Percentiles rank a stretch among this genome's conserved stretches.
phyloP scores from a whole-genome alignment of 2,329 filamentous ascomycete genomes.

The Colletotrichum viniferum region DNA sequence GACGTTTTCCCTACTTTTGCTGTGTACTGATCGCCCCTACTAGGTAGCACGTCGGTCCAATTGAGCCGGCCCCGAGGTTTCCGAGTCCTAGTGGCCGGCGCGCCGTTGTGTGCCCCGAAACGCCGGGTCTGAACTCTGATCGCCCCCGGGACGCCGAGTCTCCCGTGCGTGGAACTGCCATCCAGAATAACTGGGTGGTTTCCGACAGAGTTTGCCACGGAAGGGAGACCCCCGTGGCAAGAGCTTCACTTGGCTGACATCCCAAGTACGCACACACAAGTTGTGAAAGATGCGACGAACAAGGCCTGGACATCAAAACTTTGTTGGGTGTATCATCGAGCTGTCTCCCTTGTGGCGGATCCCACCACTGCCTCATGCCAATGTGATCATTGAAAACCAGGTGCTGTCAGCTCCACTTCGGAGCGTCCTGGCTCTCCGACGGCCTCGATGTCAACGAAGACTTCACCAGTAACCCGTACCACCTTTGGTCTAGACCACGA shows the following conservation, averaged over 20 bases:
- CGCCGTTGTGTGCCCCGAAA: not conserved
- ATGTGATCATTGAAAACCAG: not conserved
- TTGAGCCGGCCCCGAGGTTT: not conserved
- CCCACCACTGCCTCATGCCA: not conserved
- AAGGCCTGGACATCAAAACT: not conserved
- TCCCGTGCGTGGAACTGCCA: not conserved
- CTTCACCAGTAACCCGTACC: not conserved
- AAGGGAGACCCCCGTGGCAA: not conserved
- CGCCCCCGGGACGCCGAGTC: not conserved
- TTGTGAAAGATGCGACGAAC: not conserved
- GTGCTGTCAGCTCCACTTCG: not conserved
- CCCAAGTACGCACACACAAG: not conserved
- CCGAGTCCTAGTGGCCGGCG: not conserved
- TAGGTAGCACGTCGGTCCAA: not conserved
- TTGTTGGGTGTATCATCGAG: not conserved
- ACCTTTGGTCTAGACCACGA: not conserved
- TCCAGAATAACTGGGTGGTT: not conserved
- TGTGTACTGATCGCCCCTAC: not conserved
- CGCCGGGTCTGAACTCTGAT: not conserved
- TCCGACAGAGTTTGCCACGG: not conserved
- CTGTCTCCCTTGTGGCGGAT: not conserved
- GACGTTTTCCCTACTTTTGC: not conserved
- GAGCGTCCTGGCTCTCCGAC: not conserved
- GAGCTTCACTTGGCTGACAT: not conserved
- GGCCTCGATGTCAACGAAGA: not conserved